Percentiles rank a stretch among this genome's conserved stretches.
These are phyloP conservation scores for Ophiorrhiza pumila DNA, from an alignment of 257 asterid species.

Conservation along the genomic window DNA sequence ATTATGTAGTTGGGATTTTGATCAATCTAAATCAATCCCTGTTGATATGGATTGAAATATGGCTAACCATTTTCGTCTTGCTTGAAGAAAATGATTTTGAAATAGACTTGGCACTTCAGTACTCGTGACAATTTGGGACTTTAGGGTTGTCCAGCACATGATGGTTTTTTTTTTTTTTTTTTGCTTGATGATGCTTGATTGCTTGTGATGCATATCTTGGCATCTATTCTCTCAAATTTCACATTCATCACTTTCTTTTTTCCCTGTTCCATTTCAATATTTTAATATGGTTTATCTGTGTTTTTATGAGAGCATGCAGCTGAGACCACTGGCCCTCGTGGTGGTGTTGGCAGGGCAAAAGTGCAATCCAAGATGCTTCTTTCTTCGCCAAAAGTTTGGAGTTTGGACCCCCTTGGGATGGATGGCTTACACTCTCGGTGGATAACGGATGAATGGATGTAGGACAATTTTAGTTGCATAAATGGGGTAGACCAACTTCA, in stretches of 20 bases:
- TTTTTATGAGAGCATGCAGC: neutral
- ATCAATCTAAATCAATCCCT: slow-evolving; percentile 7
- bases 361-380: slow-evolving; percentile 11
- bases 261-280: neutral
- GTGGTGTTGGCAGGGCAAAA: slow-evolving; percentile 6
- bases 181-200: neutral
- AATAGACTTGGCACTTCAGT: neutral
- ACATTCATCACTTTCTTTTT: neutral
- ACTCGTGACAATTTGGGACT: slow-evolving; percentile 10
- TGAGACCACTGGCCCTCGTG: too few relatives aligned
- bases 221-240: slow-evolving; percentile 1
- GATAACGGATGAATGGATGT: too few relatives aligned
- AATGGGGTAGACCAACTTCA: slow-evolving; percentile 19
- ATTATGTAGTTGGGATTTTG: neutral
- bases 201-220: slow-evolving; percentile 5
- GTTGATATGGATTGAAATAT: neutral
- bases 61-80: slow-evolving; percentile 4
- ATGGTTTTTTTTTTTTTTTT: neutral
- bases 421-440: too few relatives aligned
- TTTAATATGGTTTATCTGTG: neutral
- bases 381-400: neutral
- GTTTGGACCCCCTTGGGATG: too few relatives aligned
- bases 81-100: neutral
- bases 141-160: slow-evolving; percentile 16
- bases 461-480: neutral